These are phyloP conservation scores for Parietaria judaica DNA, from an alignment of 306 rosid genomes.

Conservation along the genomic window DNA sequence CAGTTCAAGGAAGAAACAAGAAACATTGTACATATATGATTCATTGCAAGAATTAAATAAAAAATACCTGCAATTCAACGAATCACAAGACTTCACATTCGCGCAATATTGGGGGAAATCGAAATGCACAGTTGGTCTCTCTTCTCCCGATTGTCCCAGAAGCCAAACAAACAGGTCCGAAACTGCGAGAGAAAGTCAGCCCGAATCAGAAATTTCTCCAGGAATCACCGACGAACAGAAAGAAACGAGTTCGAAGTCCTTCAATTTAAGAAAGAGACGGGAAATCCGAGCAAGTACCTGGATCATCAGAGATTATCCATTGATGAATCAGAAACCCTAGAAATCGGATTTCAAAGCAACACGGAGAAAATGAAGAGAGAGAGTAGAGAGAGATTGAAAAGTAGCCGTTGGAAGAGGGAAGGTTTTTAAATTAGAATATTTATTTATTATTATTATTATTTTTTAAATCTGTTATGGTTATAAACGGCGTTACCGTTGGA, in stretches of 20 bases:
- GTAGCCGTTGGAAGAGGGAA: background rate
- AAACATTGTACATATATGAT: no score
- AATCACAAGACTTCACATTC: no score
- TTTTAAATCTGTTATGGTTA: background rate
- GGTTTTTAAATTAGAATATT: background rate
- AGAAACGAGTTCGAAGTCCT: slow-evolving; percentile 11
- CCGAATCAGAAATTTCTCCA: background rate
- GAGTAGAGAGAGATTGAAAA: background rate
- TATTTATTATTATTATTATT: slow-evolving; percentile 32
- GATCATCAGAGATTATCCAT: slow-evolving; percentile 20
- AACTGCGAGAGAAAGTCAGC: background rate
- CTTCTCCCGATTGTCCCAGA: slow-evolving; percentile 6
- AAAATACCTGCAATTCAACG: no score
- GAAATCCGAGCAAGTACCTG: slow-evolving; percentile 35
- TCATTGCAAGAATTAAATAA: no score
- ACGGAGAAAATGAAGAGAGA: slow-evolving; percentile 12
- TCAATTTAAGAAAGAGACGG: background rate
- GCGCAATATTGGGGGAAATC: no score
- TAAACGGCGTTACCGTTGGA: slow-evolving; percentile 19
- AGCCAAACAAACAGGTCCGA: slow-evolving; percentile 1
- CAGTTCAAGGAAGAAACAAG: no score
- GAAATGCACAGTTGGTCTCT: background rate
- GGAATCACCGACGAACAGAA: background rate
- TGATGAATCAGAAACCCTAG: background rate
- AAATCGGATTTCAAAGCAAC: slow-evolving; percentile 12